Percentiles rank a stretch among this genome's conserved stretches.
Conservation (phyloP, 2,329 filamentous ascomycete species). For the Colletotrichum endophyticum region DNA sequence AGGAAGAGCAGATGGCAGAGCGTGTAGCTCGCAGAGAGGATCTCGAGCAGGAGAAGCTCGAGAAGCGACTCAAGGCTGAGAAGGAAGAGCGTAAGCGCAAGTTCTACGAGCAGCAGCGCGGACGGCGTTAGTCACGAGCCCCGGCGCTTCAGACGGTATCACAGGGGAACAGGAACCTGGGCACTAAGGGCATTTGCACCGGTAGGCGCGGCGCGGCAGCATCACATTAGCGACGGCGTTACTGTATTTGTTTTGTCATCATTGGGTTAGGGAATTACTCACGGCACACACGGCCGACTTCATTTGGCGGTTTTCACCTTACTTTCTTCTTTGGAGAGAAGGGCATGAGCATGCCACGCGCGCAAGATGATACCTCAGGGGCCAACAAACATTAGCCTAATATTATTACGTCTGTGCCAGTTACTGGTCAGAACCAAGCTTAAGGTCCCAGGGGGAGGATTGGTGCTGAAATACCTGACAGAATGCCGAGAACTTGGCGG, state of each 20-base stretch:
- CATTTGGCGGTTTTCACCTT: not conserved
- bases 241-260: slow-evolving; percentile 10
- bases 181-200: not conserved
- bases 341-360: not conserved
- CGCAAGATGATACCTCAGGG: slow-evolving; percentile 1
- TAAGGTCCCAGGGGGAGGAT: not conserved
- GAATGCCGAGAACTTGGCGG: not conserved
- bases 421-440: not conserved
- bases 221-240: slow-evolving; percentile 47
- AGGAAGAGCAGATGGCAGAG: slow-evolving; percentile 70
- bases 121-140: slow-evolving; percentile 1
- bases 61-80: slow-evolving; percentile 64
- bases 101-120: slow-evolving; percentile 30
- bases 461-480: not conserved
- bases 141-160: not conserved
- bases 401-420: slow-evolving; percentile 2
- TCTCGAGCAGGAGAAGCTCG: slow-evolving; percentile 65
- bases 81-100: slow-evolving; percentile 61
- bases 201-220: slow-evolving; percentile 12
- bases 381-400: not conserved
- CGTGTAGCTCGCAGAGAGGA: slow-evolving; percentile 71
- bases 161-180: not conserved
- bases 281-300: not conserved
- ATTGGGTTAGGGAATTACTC: not conserved
- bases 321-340: not conserved